phyloP scores from a whole-genome alignment of 2,329 filamentous ascomycete genomes.

The Venturiaceae sp. region DNA sequence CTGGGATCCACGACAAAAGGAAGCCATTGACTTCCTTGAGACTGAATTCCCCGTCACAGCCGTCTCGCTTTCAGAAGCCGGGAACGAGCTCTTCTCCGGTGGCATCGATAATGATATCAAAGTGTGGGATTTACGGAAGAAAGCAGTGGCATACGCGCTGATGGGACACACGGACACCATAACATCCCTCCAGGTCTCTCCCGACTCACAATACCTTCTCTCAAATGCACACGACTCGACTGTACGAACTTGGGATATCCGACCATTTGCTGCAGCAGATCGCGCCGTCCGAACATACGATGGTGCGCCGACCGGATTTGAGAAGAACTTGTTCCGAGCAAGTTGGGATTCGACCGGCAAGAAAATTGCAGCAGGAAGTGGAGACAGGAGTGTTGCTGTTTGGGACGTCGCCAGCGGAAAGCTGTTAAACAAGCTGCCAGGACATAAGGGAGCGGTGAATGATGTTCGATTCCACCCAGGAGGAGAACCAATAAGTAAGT shows the following conservation, averaged over 20 bases:
- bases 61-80: conserved; percentile 82
- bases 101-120: conserved; percentile 97
- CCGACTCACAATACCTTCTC: conserved; percentile 80
- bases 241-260: conserved; percentile 89
- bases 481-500: conserved; percentile 80
- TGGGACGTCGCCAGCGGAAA: conserved; percentile 89
- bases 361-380: conserved; percentile 79
- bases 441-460: conserved; percentile 91
- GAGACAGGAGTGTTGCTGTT: conserved; percentile 81
- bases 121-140: conserved; percentile 93
- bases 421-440: conserved; percentile 86
- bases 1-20: conserved; percentile 90
- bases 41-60: conserved; percentile 90
- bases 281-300: conserved; percentile 82
- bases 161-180: conserved; percentile 85
- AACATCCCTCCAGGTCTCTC: conserved; percentile 82
- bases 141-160: conserved; percentile 78
- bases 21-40: conserved; percentile 77
- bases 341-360: conserved; percentile 85
- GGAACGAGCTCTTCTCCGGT: conserved; percentile 89
- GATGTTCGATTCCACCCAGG: conserved; percentile 83
- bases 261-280: conserved; percentile 85
- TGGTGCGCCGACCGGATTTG: conserved; percentile 75
- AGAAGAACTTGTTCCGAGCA: conserved; percentile 83
- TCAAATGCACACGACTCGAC: conserved; percentile 94